Base-by-base conservation (phyloP, 2,329 filamentous ascomycete genomes). In the Diaporthe capsici region DNA sequence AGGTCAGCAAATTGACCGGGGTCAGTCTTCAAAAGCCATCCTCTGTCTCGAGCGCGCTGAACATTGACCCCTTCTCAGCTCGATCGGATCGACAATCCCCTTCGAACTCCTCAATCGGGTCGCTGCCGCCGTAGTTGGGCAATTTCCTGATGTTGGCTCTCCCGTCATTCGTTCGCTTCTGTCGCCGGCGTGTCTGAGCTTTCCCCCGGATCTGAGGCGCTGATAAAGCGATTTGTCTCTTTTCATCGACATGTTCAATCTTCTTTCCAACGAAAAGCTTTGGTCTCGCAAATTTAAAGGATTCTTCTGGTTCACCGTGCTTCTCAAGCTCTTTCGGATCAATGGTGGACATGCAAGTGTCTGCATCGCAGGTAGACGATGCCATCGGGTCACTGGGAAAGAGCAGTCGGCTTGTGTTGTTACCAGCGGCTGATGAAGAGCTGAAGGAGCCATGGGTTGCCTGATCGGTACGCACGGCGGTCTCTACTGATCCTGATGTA, bases 91-190 rank as follows among this genome's bases (percentile, higher is more conserved):
- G 58, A 10, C 17, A 42, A 6, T 78, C 70, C 5, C 80, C 78
- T 44, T 81, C 79, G 61, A 82, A 79, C 10, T 83, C 82, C 72
- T 83, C 82, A 51, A 83, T 83, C 0, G 82, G 82, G 74, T 83
- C 82, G 31, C 77, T 79, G 42, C 73, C 77, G 73, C 73, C 78
- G 72, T 82, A 81, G 74, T 80, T 80, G 1, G 82, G 82, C 37
- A 83, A 76, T 12, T 78, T 78, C 31, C 81, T 78, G 39, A 83
- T 83, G 72, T 80, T 76, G 1, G 80, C 78, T 42, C 81, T 77
- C n/a, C 80, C 80, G 71, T 80, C 79, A 3, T 42, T 53, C 20
- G 39, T 61, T 28, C 73, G 71, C 57, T 63, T 73, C 42, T 71
- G 71, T 9, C 73, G 73, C 34, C 73, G 55, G n/a, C 71, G 58